phyloP scores from a whole-genome alignment of 2,329 filamentous ascomycete species.

The Ophiognomonia clavigignenti-juglandacearum region DNA sequence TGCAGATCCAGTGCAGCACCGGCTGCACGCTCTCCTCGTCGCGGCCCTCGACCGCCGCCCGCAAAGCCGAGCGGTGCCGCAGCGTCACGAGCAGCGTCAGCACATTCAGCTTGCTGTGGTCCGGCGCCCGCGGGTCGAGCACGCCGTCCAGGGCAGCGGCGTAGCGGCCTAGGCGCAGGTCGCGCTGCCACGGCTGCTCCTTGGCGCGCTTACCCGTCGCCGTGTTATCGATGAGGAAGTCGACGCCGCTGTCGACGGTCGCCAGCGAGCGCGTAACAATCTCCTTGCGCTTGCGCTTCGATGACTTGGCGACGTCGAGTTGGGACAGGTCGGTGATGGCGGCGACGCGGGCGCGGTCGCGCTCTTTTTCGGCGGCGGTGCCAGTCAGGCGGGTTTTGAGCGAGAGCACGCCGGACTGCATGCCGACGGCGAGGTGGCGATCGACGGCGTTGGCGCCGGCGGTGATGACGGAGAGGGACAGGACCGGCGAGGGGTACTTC shows the following conservation, averaged over 20 bases:
- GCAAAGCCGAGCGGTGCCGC: constrained; percentile 80
- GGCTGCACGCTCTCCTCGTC: constrained; percentile 80
- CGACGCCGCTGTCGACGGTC: constrained; percentile 75
- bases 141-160: constrained; percentile 73
- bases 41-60: constrained; percentile 72
- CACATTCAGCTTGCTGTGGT: constrained; percentile 56
- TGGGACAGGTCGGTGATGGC: constrained; percentile 72
- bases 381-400: constrained; percentile 85
- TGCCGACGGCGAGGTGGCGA: constrained; percentile 89
- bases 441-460: constrained; percentile 68
- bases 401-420: constrained; percentile 89
- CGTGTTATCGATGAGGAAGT: constrained; percentile 80
- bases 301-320: constrained; percentile 63
- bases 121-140: constrained; percentile 47
- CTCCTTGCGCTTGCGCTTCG: constrained; percentile 59
- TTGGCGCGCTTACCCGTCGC: constrained; percentile 42
- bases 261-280: constrained; percentile 58
- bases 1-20: constrained; percentile 76
- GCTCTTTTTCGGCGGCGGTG: constrained; percentile 72
- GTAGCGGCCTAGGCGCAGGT: constrained; percentile 75
- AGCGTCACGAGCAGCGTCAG: constrained; percentile 80
- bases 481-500: constrained; percentile 89
- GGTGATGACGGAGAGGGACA: constrained; percentile 74
- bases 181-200: constrained; percentile 73
- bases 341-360: constrained; percentile 74